Percentiles rank a stretch among this genome's conserved stretches.
Evolutionary conservation across 1,284 basidiomycete genomes (phyloP).

Genomic region (Cutaneotrichosporon cutaneum): DNA sequence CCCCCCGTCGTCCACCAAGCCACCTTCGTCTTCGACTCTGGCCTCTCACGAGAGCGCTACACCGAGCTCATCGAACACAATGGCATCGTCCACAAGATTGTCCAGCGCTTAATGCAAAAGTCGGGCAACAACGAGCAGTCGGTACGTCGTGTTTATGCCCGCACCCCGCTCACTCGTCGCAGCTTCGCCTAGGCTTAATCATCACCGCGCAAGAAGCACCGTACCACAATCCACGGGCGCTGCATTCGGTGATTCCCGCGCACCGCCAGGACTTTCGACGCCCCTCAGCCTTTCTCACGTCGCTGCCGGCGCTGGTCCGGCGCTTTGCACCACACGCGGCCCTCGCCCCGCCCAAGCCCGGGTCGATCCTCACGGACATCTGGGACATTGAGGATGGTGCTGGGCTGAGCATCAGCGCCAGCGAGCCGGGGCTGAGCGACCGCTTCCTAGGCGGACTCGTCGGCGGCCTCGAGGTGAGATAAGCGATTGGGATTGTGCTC

Average conservation of each 20-base stretch:
- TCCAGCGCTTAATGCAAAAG: slow-evolving; percentile 48
- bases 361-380: slow-evolving; percentile 21
- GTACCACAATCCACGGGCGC: slow-evolving; percentile 22
- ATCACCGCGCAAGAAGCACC: slow-evolving; percentile 25
- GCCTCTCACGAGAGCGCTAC: slow-evolving; percentile 38
- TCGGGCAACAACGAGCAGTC: slow-evolving; percentile 35
- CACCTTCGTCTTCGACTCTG: slow-evolving; percentile 43
- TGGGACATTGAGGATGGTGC: slow-evolving; percentile 28
- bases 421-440: slow-evolving; percentile 25
- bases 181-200: slow-evolving; percentile 26
- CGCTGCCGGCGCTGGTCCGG: slow-evolving; percentile 30
- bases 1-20: slow-evolving; percentile 28
- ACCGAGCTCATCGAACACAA: slow-evolving; percentile 38
- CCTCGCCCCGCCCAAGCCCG: slow-evolving; percentile 9
- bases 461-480: slow-evolving; percentile 28
- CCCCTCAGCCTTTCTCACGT: slow-evolving; percentile 39
- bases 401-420: slow-evolving; percentile 22
- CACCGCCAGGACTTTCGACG: slow-evolving; percentile 30
- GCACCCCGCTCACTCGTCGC: background rate
- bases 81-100: slow-evolving; percentile 43
- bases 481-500: slow-evolving; percentile 5
- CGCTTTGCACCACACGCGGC: slow-evolving; percentile 26
- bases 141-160: slow-evolving; percentile 20
- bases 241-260: slow-evolving; percentile 22
- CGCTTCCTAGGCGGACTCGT: slow-evolving; percentile 26